These are phyloP conservation scores for Cryomyces minteri DNA, from an alignment of 495 filamentous ascomycete species.

Conservation along the genomic window DNA sequence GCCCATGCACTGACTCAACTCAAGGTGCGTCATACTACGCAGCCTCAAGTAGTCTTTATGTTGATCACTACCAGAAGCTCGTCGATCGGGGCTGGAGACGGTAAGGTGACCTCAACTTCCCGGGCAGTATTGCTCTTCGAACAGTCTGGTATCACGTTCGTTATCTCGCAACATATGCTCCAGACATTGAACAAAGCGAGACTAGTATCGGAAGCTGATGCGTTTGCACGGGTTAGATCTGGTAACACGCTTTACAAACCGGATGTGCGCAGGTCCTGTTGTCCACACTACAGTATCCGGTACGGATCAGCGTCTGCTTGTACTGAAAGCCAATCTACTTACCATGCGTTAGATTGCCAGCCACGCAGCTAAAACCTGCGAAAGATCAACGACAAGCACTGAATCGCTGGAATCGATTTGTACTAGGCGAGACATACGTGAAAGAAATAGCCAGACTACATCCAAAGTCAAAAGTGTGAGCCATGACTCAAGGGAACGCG, in stretches of 20 bases:
- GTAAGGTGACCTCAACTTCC: constrained; percentile 24
- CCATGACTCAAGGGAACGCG: neutral
- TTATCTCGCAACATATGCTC: too few relatives aligned
- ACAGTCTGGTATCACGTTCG: too few relatives aligned
- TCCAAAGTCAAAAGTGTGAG: constrained; percentile 59
- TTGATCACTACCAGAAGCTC: constrained; percentile 60
- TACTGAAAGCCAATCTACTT: constrained; percentile 2
- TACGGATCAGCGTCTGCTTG: constrained; percentile 11
- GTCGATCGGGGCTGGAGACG: constrained; percentile 84
- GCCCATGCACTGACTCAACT: neutral
- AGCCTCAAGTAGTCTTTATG: constrained; percentile 43
- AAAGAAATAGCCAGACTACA: constrained; percentile 52
- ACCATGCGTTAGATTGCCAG: constrained; percentile 38
- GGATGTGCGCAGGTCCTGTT: constrained; percentile 66
- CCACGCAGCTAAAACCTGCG: constrained; percentile 44
- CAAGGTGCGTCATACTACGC: constrained; percentile 77
- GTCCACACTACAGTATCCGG: constrained; percentile 91
- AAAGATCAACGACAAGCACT: constrained; percentile 74
- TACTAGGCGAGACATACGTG: constrained; percentile 63
- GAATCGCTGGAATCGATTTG: constrained; percentile 76
- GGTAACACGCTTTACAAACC: constrained; percentile 84
- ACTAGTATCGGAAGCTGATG: too few relatives aligned
- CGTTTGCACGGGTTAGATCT: constrained; percentile 26
- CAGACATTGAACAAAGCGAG: too few relatives aligned
- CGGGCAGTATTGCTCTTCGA: neutral